Evolutionary conservation across 768 basidiomycete genomes (phyloP).

Genomic region (Omphalotus guepiniiformis): DNA sequence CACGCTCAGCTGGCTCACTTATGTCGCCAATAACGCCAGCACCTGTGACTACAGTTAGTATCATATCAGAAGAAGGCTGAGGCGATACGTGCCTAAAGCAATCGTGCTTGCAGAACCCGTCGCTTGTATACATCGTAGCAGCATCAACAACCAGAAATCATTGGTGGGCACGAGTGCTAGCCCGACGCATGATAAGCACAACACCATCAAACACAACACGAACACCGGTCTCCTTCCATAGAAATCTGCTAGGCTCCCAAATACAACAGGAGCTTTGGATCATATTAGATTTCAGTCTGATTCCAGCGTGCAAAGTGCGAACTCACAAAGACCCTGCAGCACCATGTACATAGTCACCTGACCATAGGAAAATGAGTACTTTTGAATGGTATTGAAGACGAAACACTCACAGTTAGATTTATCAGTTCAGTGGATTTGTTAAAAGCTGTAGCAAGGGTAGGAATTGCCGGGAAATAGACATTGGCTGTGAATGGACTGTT

Average conservation of each 20-base stretch:
- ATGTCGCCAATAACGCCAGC: constrained; percentile 81
- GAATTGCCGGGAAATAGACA: constrained; percentile 80
- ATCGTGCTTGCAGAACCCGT: constrained; percentile 21
- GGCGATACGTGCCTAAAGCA: constrained; percentile 49
- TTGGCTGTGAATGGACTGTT: constrained; percentile 66
- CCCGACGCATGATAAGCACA: constrained; percentile 63
- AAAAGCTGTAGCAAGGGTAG: constrained; percentile 58
- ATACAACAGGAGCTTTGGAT: constrained; percentile 54
- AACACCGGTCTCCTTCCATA: constrained; percentile 62
- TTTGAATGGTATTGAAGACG: constrained; percentile 15
- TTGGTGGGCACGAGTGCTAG: constrained; percentile 44
- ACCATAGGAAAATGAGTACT: not conserved
- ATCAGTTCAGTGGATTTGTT: constrained; percentile 65
- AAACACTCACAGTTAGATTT: constrained; percentile 62
- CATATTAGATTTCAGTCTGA: constrained; percentile 8
- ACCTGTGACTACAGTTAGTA: constrained; percentile 29
- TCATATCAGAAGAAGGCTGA: not conserved
- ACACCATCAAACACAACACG: constrained; percentile 56
- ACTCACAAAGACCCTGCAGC: constrained; percentile 57
- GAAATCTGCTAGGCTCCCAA: constrained; percentile 68
- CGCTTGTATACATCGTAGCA: constrained; percentile 5
- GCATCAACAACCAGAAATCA: constrained; percentile 74
- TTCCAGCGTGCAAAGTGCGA: not conserved
- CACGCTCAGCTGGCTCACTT: constrained; percentile 66
- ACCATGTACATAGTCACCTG: constrained; percentile 70